Base-by-base conservation (phyloP, 1,139 yeast genomes). In the Taphrina communis region DNA sequence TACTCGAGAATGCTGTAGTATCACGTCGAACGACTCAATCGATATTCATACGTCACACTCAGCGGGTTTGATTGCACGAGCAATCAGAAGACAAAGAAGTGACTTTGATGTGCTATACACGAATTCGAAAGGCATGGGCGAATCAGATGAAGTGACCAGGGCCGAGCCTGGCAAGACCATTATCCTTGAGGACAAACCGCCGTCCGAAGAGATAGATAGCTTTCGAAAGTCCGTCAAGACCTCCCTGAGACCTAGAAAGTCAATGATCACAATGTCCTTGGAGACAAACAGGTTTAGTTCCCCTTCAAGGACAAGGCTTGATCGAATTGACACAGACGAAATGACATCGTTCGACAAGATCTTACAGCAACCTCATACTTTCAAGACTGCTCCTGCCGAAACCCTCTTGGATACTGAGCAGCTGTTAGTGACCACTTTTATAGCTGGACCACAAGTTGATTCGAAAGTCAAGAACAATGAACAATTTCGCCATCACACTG, bases 291-390 rank as follows among this genome's bases (percentile, higher is more conserved):
- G 48, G 7, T 19, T 56, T 2, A 12, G 36, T 4, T 44, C 61
- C 6, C 61, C 67, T n/a, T 36, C 56, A 6, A 53, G 53, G 46
- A 17, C 55, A 12, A 35, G 61, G 11, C 67, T 63, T n/a, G 61
- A 63, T 19, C 44, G 46, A 12, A 63, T 63, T 6, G 61, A 63
- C 21, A 55, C 41, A 31, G 42, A 46, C 1, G 60, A 63, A 38
- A 25, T 63, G 19, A 63, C 67, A 11, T 63, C 67, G 1, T 63
- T 63, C 21, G 67, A 63, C 38, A 17, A 39, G 6, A 19, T 63
- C 39, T 38, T 63, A 17, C 48, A 42, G 35, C n/a, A 31, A n/a
- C 21, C 62, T 8, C 46, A 21, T 41, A 38, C 8, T 7, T 56
- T 38, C 50, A 56, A 56, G 60, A 21, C 60, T 1, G 35, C 58